phyloP scores from a whole-genome alignment of 768 basidiomycete species.

The Leccinum obscurum region DNA sequence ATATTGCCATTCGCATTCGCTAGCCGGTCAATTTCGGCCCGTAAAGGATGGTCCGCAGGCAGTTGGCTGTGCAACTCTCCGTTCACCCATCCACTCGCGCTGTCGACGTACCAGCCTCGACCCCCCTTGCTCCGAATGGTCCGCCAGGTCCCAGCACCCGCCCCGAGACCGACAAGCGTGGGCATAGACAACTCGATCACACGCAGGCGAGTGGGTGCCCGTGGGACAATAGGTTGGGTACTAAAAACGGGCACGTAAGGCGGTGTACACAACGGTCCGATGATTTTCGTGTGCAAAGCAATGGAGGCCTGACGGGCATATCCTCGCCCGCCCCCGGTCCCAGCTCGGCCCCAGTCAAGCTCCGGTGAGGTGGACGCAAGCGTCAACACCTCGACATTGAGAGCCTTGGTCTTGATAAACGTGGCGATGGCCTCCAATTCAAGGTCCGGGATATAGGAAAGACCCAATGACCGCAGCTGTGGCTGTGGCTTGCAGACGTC shows the following conservation, averaged over 20 bases:
- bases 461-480: constrained; percentile 80
- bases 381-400: constrained; percentile 83
- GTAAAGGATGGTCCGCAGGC: constrained; percentile 59
- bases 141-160: constrained; percentile 83
- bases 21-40: constrained; percentile 68
- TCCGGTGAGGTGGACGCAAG: constrained; percentile 76
- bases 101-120: constrained; percentile 93
- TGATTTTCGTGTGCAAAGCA: constrained; percentile 72
- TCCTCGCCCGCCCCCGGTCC: constrained; percentile 34
- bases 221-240: constrained; percentile 30
- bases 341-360: constrained; percentile 54
- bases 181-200: constrained; percentile 83
- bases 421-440: constrained; percentile 61
- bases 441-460: constrained; percentile 81
- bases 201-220: constrained; percentile 68
- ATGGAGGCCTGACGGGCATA: constrained; percentile 69
- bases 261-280: constrained; percentile 76
- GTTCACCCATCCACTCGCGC: constrained; percentile 74
- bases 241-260: constrained; percentile 67
- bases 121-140: constrained; percentile 91
- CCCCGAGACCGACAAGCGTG: constrained; percentile 70
- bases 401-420: constrained; percentile 68
- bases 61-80: constrained; percentile 62
- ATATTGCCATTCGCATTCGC: constrained; percentile 86
- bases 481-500: constrained; percentile 62